A percentile compares a stretch with the other conserved stretches of the same genome.
Conservation (phyloP, 1,284 basidiomycete species). For the Peniophora sp. region DNA sequence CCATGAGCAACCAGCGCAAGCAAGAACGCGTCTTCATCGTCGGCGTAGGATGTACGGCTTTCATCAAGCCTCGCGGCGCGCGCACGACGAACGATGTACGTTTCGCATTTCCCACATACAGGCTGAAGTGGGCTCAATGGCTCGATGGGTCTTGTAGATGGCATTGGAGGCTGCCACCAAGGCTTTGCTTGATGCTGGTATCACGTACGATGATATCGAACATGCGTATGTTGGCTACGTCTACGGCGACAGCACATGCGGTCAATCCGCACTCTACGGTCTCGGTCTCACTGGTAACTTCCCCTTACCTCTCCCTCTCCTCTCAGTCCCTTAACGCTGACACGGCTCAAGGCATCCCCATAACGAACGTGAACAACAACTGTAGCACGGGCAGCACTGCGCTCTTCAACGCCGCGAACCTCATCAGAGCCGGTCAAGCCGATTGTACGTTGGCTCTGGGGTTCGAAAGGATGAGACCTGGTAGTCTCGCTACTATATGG, state of each 20-base stretch:
- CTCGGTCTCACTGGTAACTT: conserved; percentile 59
- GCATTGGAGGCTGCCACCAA: conserved; percentile 80
- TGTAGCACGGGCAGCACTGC: conserved; percentile 76
- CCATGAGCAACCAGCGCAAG: conserved; percentile 9
- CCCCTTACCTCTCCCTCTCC: no score
- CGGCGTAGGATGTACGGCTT: conserved; percentile 75
- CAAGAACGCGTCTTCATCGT: conserved; percentile 60
- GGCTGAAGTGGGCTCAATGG: no score
- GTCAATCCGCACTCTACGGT: conserved; percentile 82
- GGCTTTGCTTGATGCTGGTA: conserved; percentile 79
- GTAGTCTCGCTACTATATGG: conserved; percentile 66
- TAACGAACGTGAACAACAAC: conserved; percentile 84
- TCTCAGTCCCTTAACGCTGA: no score
- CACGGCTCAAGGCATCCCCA: conserved; percentile 76
- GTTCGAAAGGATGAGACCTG: conserved; percentile 83
- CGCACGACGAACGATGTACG: conserved; percentile 62
- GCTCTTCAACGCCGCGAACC: conserved; percentile 60
- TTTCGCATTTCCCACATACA: conserved; percentile 1
- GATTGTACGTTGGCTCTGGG: conserved; percentile 81
- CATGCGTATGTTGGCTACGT: conserved; percentile 76
- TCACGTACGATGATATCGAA: conserved; percentile 75
- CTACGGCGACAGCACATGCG: conserved; percentile 75
- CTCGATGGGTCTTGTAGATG: conserved; percentile 37
- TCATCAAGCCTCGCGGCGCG: conserved; percentile 68
- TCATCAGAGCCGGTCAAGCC: conserved; percentile 61